Percentiles rank a stretch among this genome's conserved stretches.
Conservation (phyloP, 2,329 filamentous ascomycete species). For the Colletotrichum melonis region DNA sequence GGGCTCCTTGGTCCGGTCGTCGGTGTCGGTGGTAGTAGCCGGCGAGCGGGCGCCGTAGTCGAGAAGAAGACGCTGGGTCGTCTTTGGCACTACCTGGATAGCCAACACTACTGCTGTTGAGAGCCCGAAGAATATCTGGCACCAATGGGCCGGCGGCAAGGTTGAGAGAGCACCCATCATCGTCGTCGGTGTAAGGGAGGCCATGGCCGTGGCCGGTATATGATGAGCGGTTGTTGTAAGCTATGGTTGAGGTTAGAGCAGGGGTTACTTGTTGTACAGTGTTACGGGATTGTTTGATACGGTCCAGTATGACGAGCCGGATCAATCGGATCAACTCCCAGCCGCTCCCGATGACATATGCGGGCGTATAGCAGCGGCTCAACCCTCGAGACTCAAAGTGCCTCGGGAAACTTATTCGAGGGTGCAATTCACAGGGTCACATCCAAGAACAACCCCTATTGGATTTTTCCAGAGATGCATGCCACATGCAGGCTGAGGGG, state of each 20-base stretch:
- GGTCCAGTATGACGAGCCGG: neutral
- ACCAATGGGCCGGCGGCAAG: slow-evolving; percentile 42
- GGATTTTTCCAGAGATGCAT: neutral
- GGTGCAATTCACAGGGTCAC: neutral
- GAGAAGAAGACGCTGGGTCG: slow-evolving; percentile 57
- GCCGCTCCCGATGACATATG: neutral
- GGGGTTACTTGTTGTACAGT: neutral
- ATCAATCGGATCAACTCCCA: slow-evolving; percentile 14
- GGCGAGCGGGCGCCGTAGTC: slow-evolving; percentile 62
- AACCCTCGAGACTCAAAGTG: neutral
- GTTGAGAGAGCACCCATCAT: slow-evolving; percentile 1
- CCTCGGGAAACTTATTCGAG: neutral
- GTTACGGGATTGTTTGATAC: neutral
- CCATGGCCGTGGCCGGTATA: slow-evolving; percentile 3
- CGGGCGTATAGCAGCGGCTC: neutral
- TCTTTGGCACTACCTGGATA: slow-evolving; percentile 56
- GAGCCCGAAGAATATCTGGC: slow-evolving; percentile 60
- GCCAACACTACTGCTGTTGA: slow-evolving; percentile 52
- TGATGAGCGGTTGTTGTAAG: neutral
- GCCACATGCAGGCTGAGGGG: neutral
- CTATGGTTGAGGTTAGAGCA: neutral
- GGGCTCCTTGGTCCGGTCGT: slow-evolving; percentile 21
- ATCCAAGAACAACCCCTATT: neutral
- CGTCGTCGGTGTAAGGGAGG: slow-evolving; percentile 15
- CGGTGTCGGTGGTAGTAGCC: slow-evolving; percentile 37